phyloP scores from a whole-genome alignment of 441 rosid species.

The Pelargonium cotyledonis region DNA sequence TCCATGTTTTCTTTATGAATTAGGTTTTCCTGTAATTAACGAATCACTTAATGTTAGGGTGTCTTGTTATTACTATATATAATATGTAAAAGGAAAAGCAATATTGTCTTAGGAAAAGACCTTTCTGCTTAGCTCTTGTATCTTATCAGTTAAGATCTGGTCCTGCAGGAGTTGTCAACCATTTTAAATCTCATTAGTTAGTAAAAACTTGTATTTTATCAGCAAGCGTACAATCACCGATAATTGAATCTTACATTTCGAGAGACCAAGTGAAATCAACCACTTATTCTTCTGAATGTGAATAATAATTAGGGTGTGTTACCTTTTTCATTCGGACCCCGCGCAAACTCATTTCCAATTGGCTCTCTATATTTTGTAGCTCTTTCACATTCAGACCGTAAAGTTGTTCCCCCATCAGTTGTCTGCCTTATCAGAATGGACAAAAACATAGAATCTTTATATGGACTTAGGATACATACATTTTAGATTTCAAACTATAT shows the following conservation, averaged over 20 bases:
- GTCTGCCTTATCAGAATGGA: constrained; percentile 41
- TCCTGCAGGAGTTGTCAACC: background rate
- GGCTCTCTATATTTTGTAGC: constrained; percentile 62
- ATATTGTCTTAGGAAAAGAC: no score
- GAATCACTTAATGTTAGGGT: no score
- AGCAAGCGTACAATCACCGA: no score
- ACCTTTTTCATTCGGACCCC: constrained; percentile 64
- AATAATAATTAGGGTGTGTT: background rate
- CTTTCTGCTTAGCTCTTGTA: background rate
- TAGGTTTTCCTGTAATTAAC: background rate
- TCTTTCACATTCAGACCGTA: constrained; percentile 57
- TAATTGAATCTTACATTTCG: no score
- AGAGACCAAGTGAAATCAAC: no score
- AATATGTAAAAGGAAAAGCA: no score
- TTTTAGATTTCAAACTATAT: background rate
- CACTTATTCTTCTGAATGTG: no score
- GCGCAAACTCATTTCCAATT: constrained; percentile 48
- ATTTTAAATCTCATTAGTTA: no score
- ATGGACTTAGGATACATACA: background rate
- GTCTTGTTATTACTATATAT: no score
- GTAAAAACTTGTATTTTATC: no score
- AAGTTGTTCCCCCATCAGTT: constrained; percentile 94
- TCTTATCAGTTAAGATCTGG: background rate
- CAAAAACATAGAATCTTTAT: background rate
- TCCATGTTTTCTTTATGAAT: background rate